Evolutionary conservation across 2,329 filamentous ascomycete genomes (phyloP), one percentile per base, ranked within the genome.

Genomic region (Corinectria fuckeliana): DNA sequence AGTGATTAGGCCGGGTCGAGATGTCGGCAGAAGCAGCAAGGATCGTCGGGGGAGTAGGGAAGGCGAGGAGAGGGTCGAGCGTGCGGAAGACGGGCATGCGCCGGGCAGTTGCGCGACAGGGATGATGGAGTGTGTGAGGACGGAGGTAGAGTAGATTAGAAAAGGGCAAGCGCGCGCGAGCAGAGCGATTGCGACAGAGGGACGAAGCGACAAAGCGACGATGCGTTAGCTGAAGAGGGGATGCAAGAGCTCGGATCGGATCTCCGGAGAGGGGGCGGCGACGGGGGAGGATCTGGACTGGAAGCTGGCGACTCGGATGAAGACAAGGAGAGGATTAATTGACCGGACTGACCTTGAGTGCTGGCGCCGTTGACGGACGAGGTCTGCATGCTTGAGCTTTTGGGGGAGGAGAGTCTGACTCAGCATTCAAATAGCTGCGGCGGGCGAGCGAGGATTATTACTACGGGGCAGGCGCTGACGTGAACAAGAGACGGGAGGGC

Each of bases 361-460:
- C 67, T 72, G 66, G 71, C 69, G 69, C 71, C 67, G 70, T 61
- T 71, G 66, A 67, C 68, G 62, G 71, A 73, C 64, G 71, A 70
- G 63, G 71, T 66, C 69, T 70, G 69, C 71, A 73, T 73, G 69
- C 68, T 72, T 66, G 64, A 66, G 65, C 64, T 71, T n/a, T 63
- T 63, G 64, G 61, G 65, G 52, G 58, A 63, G 57, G 60, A 66
- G 63, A 67, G 65, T 74, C 72, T 74, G 71, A 74, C 71, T 74
- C 72, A 74, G 72, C 72, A 74, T 66, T 64, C 67, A 69, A 66
- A 69, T 69, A 67, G 60, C 64, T 61, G 64, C 56, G 50, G 63
- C 52, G 63, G 56, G 64, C 58, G 60, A 49, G 60, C 68, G 60
- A 71, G 66, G 68, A 68, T 70, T 69, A 70, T 70, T 71, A 69